Evolutionary conservation across 805 yeast genomes (phyloP), one percentile per base, ranked within the genome.

Genomic region (Lipomyces kockii): DNA sequence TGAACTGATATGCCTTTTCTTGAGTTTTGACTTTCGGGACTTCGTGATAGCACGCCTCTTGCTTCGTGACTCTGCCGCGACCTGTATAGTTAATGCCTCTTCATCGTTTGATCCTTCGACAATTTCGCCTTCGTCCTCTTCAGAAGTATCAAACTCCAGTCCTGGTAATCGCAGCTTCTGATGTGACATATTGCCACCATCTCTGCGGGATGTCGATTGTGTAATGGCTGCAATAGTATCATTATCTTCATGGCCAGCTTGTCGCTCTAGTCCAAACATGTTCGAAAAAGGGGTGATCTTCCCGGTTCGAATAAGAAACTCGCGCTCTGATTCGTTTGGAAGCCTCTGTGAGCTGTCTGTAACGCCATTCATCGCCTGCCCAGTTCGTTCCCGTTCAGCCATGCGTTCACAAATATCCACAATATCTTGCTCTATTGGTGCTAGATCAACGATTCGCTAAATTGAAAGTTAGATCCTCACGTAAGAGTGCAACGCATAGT

Each of bases 271-370:
- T 1, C 86, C 88, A 53, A 83, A 82, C 25, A 85, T 79, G 37
- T 86, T 85, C 11, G 97, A 97, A 81, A 95, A 95, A 0, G 98
- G 98, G 0, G 99, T 95, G 64, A 92, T 86, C 76, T 92, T 88
- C 35, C 99, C 99, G 0, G 94, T 93, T 71, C 99, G 83, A 0
- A 95, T 85, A 68, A 95, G 81, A 74, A 78, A 93, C 61, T 93
- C 98, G 65, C 86, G 86, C 74, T 89, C 90, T 0, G 92, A 79
- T 74, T 95, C 98, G n/a, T 85, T 90, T 0, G 89, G 86, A 6
- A 84, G 80, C 70, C 83, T 81, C n/a, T 73, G 69, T 0, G 72
- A 75, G 11, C 66, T 74, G 4, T 66, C 68, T 1, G 63, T 66
- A 1, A 58, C 70, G 2, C 63, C 63, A 2, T 62, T 52, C 7